phyloP scores from a whole-genome alignment of 2,329 filamentous ascomycete genomes.

The Huntiella abstrusa region DNA sequence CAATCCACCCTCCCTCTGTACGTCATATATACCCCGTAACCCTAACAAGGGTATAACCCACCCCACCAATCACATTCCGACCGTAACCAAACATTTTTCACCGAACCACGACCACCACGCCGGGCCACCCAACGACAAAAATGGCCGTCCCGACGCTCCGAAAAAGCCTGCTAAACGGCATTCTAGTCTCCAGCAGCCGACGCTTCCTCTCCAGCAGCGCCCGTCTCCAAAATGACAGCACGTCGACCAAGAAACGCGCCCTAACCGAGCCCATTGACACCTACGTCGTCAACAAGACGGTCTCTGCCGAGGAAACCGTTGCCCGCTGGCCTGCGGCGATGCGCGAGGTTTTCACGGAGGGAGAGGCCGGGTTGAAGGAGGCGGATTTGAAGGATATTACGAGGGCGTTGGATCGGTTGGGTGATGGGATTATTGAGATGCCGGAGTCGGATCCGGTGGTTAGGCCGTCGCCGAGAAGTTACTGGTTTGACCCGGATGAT shows the following conservation, averaged over 20 bases:
- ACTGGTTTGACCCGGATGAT: slow-evolving; percentile 33
- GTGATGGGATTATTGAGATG: slow-evolving; percentile 12
- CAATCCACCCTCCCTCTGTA: neutral
- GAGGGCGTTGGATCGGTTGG: slow-evolving; percentile 12
- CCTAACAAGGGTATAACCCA: no score
- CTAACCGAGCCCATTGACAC: slow-evolving; percentile 7
- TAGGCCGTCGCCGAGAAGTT: slow-evolving; percentile 21
- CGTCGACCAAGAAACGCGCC: slow-evolving; percentile 7
- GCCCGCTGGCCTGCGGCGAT: slow-evolving; percentile 8
- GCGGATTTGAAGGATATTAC: slow-evolving; percentile 7
- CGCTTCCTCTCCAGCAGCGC: neutral
- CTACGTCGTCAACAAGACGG: slow-evolving; percentile 7
- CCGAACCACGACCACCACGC: neutral
- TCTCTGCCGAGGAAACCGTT: slow-evolving; percentile 10
- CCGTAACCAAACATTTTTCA: slow-evolving; percentile 7
- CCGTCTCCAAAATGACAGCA: neutral
- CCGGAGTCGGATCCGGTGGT: slow-evolving; percentile 7
- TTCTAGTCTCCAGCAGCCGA: neutral
- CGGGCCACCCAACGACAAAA: neutral
- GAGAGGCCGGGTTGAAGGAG: slow-evolving; percentile 6
- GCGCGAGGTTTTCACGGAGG: slow-evolving; percentile 6
- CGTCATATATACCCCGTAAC: neutral
- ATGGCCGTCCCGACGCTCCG: slow-evolving; percentile 5
- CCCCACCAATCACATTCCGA: no score
- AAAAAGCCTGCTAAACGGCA: neutral